phyloP scores from a whole-genome alignment of 1,284 basidiomycete species.

The Agaricales sp. region DNA sequence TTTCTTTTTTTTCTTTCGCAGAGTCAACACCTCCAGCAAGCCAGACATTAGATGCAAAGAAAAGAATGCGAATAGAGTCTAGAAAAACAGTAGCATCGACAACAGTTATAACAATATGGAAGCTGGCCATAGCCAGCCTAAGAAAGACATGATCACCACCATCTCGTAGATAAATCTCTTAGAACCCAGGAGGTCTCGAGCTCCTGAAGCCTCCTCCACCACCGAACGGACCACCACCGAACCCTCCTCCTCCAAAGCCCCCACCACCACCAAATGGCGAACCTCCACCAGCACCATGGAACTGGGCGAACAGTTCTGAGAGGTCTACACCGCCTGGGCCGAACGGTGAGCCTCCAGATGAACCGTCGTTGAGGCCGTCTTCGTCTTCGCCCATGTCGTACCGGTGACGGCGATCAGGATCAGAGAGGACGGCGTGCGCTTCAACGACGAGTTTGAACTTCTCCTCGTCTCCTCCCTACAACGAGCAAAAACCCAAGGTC shows the following conservation, averaged over 20 bases:
- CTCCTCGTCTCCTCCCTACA: conserved; percentile 70
- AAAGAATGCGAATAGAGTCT: too few relatives aligned
- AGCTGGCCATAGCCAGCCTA: too few relatives aligned
- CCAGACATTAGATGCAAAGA: too few relatives aligned
- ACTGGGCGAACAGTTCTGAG: conserved; percentile 55
- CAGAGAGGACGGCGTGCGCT: conserved; percentile 68
- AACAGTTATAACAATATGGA: too few relatives aligned
- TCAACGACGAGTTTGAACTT: conserved; percentile 80
- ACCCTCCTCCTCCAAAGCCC: conserved; percentile 14
- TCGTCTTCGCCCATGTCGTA: conserved; percentile 75
- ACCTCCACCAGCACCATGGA: conserved; percentile 32
- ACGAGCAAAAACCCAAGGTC: conserved; percentile 1
- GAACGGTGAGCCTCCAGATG: conserved; percentile 27
- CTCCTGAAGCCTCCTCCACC: background rate
- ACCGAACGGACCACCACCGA: conserved; percentile 12
- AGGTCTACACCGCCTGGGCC: conserved; percentile 44
- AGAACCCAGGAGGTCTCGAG: too few relatives aligned
- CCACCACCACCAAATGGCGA: conserved; percentile 21
- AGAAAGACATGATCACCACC: too few relatives aligned
- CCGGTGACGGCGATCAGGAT: conserved; percentile 53
- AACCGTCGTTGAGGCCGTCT: conserved; percentile 41
- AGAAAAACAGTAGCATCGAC: too few relatives aligned
- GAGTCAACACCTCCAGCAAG: too few relatives aligned
- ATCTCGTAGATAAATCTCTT: too few relatives aligned
- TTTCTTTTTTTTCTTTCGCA: too few relatives aligned